Evolutionary conservation across 2,329 filamentous ascomycete genomes (phyloP).

Genomic region (Xenosphaeropsis pyriputrescens): DNA sequence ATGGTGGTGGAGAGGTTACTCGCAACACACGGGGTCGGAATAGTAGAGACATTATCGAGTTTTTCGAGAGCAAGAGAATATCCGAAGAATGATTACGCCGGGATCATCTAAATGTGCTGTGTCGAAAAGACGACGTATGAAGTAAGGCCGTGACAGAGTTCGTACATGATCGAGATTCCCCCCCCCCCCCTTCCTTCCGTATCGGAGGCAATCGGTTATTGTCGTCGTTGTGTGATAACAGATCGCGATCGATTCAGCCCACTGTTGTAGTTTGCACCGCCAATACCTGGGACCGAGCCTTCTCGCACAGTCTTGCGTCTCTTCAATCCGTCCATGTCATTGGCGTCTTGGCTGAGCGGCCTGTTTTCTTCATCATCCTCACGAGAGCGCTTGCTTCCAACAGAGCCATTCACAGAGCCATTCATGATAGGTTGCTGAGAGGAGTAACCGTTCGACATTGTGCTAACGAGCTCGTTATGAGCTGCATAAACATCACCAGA

Average conservation of each 20-base stretch:
- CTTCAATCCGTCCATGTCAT: conserved; percentile 51
- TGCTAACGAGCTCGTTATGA: conserved; percentile 40
- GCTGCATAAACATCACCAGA: conserved; percentile 57
- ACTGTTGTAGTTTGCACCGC: conserved; percentile 30
- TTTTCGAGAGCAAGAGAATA: not conserved
- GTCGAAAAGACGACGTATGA: conserved; percentile 1
- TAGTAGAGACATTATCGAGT: not conserved
- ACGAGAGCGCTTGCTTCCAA: conserved; percentile 24
- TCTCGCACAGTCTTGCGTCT: conserved; percentile 67
- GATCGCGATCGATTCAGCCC: conserved; percentile 30
- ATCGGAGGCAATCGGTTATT: conserved; percentile 6
- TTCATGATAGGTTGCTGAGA: conserved; percentile 51
- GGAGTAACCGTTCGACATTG: conserved; percentile 48
- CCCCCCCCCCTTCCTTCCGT: too few species aligned
- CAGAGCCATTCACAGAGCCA: conserved; percentile 28
- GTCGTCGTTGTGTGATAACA: conserved; percentile 23
- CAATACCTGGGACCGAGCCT: conserved; percentile 27
- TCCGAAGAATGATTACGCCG: not conserved
- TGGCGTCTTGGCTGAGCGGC: conserved; percentile 37
- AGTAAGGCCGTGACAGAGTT: conserved; percentile 1
- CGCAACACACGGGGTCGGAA: too few species aligned
- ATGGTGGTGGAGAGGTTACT: not conserved
- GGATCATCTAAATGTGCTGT: conserved; percentile 1
- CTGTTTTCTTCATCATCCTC: conserved; percentile 36
- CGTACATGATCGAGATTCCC: not conserved